Percentiles rank a stretch among this genome's conserved stretches.
Evolutionary conservation across 768 basidiomycete species (phyloP).

Genomic region (Trametes maxima): DNA sequence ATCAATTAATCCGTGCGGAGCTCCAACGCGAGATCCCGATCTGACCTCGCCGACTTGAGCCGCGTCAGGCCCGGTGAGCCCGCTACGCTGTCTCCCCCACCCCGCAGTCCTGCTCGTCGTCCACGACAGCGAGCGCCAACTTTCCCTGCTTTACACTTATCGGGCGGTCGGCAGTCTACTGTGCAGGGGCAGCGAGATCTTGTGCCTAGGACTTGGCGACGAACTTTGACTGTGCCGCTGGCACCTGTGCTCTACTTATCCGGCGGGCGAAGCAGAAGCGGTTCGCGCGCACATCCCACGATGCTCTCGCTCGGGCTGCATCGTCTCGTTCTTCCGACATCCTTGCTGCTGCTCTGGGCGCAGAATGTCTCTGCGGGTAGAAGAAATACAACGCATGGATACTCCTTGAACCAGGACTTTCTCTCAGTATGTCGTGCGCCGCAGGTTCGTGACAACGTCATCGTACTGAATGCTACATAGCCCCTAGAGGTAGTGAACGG

Average conservation of each 20-base stretch:
- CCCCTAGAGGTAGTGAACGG: constrained; percentile 16
- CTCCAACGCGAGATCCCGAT: constrained; percentile 1
- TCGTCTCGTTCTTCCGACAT: constrained; percentile 13
- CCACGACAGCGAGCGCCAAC: constrained; percentile 9
- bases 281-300: constrained; percentile 1
- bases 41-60: constrained; percentile 5
- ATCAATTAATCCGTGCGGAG: neutral
- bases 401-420: constrained; percentile 7
- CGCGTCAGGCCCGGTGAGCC: neutral
- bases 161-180: neutral
- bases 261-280: constrained; percentile 10
- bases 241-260: neutral
- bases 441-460: neutral
- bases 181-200: neutral
- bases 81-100: neutral
- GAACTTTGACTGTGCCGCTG: constrained; percentile 17
- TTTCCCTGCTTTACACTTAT: neutral
- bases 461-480: constrained; percentile 3
- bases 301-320: constrained; percentile 16
- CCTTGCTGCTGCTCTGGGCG: constrained; percentile 9
- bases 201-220: neutral
- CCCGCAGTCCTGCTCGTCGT: neutral
- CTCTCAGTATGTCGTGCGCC: constrained; percentile 15
- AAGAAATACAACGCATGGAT: constrained; percentile 5
- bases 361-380: constrained; percentile 7